These are phyloP conservation scores for Solanum medicagineum DNA, from an alignment of 257 asterid species.

Conservation along the genomic window DNA sequence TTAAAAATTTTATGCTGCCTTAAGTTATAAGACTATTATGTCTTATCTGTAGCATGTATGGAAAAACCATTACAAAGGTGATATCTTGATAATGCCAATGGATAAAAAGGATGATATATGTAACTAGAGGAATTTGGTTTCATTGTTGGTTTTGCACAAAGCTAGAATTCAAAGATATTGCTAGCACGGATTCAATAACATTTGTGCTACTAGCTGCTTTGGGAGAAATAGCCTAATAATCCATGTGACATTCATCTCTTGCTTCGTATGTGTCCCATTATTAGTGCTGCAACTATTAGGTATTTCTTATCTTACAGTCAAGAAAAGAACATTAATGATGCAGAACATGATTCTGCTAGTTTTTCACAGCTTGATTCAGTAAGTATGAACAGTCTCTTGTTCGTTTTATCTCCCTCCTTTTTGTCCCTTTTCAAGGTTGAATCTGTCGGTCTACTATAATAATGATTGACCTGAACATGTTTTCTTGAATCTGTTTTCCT, in stretches of 20 bases:
- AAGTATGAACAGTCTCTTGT: not conserved
- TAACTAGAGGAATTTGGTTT: not conserved
- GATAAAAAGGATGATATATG: not conserved
- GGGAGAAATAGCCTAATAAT: not conserved
- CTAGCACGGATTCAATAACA: not conserved
- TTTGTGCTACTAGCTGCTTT: not conserved
- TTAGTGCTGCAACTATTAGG: not conserved
- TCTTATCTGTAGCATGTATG: not conserved
- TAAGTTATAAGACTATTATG: not conserved
- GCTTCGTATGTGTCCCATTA: not conserved
- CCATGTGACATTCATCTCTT: not conserved
- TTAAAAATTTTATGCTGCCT: not conserved
- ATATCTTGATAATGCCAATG: not conserved
- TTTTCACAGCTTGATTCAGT: not conserved
- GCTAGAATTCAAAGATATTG: not conserved
- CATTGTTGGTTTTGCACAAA: not conserved
- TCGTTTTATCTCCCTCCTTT: not conserved
- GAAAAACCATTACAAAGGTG: not conserved
- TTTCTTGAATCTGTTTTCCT: not conserved
- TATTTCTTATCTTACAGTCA: not conserved
- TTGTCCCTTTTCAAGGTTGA: not conserved
- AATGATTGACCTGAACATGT: not conserved
- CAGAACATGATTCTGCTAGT: not conserved
- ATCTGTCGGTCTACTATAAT: not conserved
- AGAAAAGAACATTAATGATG: not conserved